Conservation (phyloP, 306 rosid species). For the Notholithocarpus densiflorus region DNA sequence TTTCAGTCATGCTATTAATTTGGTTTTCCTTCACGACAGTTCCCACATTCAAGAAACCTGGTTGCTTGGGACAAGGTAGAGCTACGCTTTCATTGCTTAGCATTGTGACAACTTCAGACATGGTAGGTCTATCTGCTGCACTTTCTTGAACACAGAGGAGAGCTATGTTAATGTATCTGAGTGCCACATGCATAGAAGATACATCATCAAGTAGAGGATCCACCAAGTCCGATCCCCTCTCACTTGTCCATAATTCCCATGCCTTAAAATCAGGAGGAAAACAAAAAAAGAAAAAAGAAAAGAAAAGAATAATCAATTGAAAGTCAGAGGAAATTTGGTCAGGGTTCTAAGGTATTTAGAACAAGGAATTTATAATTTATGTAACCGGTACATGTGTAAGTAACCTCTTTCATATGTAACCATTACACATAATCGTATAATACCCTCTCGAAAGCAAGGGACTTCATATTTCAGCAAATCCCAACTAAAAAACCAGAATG, state of each 20-base stretch:
- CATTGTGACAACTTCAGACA: conserved; percentile 41
- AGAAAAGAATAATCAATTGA: background rate
- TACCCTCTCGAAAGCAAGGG: background rate
- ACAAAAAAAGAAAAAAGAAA: background rate
- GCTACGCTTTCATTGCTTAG: conserved; percentile 25
- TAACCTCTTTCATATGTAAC: too few relatives aligned
- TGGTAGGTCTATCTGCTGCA: conserved; percentile 32
- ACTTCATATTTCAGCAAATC: background rate
- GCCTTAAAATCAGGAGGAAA: conserved; percentile 15
- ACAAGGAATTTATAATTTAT: background rate
- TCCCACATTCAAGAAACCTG: conserved; percentile 28
- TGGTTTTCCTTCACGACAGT: background rate
- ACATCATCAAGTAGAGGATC: conserved; percentile 11
- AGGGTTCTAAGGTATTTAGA: background rate
- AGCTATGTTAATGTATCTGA: conserved; percentile 29
- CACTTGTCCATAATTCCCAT: conserved; percentile 36
- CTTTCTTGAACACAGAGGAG: conserved; percentile 39
- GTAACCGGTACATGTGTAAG: too few relatives aligned
- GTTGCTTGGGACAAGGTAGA: conserved; percentile 23
- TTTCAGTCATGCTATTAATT: background rate
- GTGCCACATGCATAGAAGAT: background rate
- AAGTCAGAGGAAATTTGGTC: background rate
- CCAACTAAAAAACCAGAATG: too few relatives aligned
- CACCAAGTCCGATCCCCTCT: conserved; percentile 15
- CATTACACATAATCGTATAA: too few relatives aligned